Conservation (phyloP, 371 early-diverging fungal species). For the Entomophthora muscae region DNA sequence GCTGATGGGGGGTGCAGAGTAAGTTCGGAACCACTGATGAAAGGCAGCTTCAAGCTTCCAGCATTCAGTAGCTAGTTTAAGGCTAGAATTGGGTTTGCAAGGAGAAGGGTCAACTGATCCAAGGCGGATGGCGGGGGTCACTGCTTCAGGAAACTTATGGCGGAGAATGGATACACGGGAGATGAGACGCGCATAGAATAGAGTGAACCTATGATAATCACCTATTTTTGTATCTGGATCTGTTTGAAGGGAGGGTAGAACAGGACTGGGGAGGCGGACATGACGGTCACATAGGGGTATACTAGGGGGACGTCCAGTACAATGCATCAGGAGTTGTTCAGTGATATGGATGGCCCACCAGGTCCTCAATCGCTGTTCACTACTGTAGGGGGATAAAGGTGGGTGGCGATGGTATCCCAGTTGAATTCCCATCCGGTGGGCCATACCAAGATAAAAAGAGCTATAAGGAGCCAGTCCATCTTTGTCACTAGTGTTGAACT, state of each 20-base stretch:
- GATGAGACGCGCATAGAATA: not conserved
- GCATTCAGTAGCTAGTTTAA: not conserved
- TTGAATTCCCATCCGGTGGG: not conserved
- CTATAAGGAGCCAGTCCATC: not conserved
- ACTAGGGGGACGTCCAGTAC: not conserved
- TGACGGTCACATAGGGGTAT: not conserved
- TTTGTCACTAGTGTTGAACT: not conserved
- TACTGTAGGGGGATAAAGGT: not conserved
- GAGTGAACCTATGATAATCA: not conserved
- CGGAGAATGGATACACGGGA: not conserved
- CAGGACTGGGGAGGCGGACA: not conserved
- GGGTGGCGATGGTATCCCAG: not conserved
- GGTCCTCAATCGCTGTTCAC: not conserved
- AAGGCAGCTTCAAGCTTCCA: not conserved
- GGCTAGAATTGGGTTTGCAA: not conserved
- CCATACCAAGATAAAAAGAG: not conserved
- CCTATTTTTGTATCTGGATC: not conserved
- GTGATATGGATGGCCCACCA: constrained; percentile 1
- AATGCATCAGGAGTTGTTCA: constrained; percentile 1
- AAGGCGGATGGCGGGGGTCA: not conserved
- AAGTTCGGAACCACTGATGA: not conserved
- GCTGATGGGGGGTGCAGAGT: not conserved
- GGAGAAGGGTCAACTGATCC: not conserved
- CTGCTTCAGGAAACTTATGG: not conserved
- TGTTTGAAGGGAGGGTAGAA: not conserved